Conservation (phyloP, 257 asterid genomes). For the Phtheirospermum japonicum region DNA sequence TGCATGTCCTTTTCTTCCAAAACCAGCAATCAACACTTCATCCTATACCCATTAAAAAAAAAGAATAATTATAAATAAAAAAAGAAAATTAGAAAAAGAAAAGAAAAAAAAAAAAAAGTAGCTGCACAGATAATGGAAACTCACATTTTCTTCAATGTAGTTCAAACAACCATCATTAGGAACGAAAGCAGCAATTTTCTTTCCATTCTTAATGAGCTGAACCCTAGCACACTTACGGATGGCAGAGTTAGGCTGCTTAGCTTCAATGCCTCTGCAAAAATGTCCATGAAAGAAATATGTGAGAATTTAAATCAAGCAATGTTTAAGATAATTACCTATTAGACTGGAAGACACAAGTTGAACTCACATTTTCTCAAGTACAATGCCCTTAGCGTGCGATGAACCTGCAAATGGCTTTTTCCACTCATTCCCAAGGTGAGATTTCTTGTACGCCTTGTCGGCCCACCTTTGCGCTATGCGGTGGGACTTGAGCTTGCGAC, state of each 20-base stretch:
- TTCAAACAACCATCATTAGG: constrained; percentile 64
- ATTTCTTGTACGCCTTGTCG: constrained; percentile 55
- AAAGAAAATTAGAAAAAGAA: background rate
- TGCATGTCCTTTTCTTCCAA: constrained; percentile 62
- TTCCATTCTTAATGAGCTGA: constrained; percentile 62
- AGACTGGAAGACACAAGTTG: background rate
- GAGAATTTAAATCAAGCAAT: background rate
- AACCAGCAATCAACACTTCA: constrained; percentile 62
- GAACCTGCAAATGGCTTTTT: constrained; percentile 65
- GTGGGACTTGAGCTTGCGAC: constrained; percentile 61
- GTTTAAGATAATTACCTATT: background rate
- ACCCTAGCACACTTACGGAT: constrained; percentile 69
- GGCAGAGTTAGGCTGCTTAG: constrained; percentile 69
- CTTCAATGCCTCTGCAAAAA: constrained; percentile 58
- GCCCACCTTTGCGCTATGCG: constrained; percentile 59
- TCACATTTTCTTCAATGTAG: constrained; percentile 56
- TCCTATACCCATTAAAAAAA: constrained; percentile 30
- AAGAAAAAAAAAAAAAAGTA: background rate
- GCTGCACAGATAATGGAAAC: constrained; percentile 15
- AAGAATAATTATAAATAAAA: background rate
- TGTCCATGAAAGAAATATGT: background rate
- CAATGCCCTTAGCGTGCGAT: constrained; percentile 62
- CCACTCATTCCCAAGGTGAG: constrained; percentile 65
- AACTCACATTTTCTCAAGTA: constrained; percentile 55
- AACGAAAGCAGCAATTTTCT: constrained; percentile 61